Evolutionary conservation across 345 rosid species (phyloP).

Genomic region (Clausena lansium): DNA sequence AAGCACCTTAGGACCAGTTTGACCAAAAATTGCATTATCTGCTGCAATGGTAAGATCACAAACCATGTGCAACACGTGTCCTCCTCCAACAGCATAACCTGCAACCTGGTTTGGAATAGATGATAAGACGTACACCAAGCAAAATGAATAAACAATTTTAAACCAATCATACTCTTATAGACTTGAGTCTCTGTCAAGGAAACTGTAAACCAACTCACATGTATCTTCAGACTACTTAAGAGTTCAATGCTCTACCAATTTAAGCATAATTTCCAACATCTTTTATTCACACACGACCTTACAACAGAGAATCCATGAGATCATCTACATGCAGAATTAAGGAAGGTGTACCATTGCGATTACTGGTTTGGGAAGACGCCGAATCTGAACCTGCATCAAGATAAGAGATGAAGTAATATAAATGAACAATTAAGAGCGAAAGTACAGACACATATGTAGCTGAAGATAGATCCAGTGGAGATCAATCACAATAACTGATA

Average conservation of each 20-base stretch:
- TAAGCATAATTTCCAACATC: background rate
- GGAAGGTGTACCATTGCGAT: constrained; percentile 74
- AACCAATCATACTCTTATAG: background rate
- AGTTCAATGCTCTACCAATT: background rate
- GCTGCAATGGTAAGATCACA: constrained; percentile 96
- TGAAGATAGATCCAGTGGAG: background rate
- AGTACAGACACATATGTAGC: background rate
- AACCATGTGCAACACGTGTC: constrained; percentile 89
- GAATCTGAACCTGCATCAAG: constrained; percentile 66
- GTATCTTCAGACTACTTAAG: background rate
- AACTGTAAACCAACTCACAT: background rate
- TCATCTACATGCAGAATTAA: background rate
- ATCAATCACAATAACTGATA: background rate
- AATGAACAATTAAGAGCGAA: background rate
- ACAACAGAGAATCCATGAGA: background rate
- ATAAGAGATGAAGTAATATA: background rate
- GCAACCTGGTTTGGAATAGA: constrained; percentile 59
- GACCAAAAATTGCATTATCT: constrained; percentile 87
- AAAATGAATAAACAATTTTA: constrained; percentile 3
- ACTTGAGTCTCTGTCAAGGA: background rate
- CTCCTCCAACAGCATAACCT: constrained; percentile 97
- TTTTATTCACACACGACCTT: background rate
- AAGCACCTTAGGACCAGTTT: constrained; percentile 94
- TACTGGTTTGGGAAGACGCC: constrained; percentile 94
- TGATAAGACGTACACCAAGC: background rate